Base-by-base conservation (phyloP, 768 basidiomycete genomes). In the Russula olivacea region DNA sequence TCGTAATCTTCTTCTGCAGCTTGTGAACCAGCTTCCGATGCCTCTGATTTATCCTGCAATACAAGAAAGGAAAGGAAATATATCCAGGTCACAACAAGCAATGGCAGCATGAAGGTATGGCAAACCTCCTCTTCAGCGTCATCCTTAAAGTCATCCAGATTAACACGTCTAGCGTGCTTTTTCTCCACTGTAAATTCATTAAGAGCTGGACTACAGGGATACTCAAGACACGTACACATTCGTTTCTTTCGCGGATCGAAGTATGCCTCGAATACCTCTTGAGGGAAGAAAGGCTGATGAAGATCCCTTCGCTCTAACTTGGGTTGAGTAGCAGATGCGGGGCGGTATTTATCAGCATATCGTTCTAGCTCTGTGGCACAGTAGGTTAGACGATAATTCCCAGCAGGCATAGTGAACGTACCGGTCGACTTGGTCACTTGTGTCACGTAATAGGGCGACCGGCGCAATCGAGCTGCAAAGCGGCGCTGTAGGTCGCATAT, bases 261-360 rank as follows among this genome's bases (percentile, higher is more conserved):
- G 71, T 89, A 89, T 11, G 79, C 79, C 45, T 91, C 89, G 60
- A 91, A 86, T 50, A 93, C 80, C 45, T 85, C 86, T 15, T 78
- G 71, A 6, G 91, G 91, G 68, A 93, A 93, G 76, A 90, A 92
- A 0, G 87, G 81, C 59, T 81, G 80, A 64, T 91, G 82, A 4
- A 93, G 75, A 30, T 89, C 85, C 66, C 81, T 84, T 55, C 83
- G 80, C 71, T 86, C 88, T 62, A 93, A 77, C 43, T 81, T 76
- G 12, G 90, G 88, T 61, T 85, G 85, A 1, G 81, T 79, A 8
- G 79, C 70, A 7, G 77, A 72, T 9, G 84, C 84, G 2, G 86
- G 83, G 8, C 86, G 81, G 72, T 92, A 91, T 73, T 89, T 90
- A 74, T 93, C 91, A 19, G 89, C 91, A 71, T 91, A 93, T 32